Conservation (phyloP, 169 alveolate species). For the Eimeria falciformis region DNA sequence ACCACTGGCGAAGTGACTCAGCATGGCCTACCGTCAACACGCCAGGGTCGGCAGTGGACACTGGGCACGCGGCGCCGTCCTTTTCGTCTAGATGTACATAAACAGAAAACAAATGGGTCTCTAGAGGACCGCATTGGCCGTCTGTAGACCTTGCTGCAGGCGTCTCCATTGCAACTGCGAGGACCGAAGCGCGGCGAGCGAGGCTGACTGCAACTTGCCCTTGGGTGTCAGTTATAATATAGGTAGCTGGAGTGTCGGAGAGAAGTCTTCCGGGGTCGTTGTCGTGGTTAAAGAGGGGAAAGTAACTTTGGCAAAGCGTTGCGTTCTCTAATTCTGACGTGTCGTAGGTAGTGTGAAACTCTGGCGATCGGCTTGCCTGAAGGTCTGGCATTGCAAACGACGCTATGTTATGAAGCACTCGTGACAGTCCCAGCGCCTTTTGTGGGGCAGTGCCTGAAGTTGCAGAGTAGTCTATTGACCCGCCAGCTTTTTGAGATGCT, state of each 20-base stretch:
- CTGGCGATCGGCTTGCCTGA: neutral
- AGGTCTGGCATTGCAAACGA: conserved; percentile 46
- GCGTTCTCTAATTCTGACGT: neutral
- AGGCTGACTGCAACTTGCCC: conserved; percentile 28
- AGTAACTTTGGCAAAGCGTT: conserved; percentile 33
- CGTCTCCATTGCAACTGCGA: conserved; percentile 47
- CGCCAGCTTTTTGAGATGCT: conserved; percentile 15
- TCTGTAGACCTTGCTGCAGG: neutral
- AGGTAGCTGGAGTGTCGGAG: conserved; percentile 5
- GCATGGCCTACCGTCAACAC: no score
- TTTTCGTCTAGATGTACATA: conserved; percentile 4
- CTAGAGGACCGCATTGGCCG: conserved; percentile 11
- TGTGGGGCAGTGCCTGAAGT: conserved; percentile 46
- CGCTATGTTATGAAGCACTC: conserved; percentile 25
- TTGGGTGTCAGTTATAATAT: neutral
- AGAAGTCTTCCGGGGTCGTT: conserved; percentile 44
- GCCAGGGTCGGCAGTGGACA: neutral
- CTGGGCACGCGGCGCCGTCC: neutral
- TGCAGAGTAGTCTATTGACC: conserved; percentile 12
- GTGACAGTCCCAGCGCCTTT: conserved; percentile 12
- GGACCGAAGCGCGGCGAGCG: neutral
- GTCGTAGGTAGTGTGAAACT: neutral
- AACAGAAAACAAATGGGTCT: conserved; percentile 34
- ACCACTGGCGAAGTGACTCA: neutral
- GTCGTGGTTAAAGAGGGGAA: neutral